These are phyloP conservation scores for Basidioascus undulatus DNA, from an alignment of 768 basidiomycete genomes.

Conservation along the genomic window DNA sequence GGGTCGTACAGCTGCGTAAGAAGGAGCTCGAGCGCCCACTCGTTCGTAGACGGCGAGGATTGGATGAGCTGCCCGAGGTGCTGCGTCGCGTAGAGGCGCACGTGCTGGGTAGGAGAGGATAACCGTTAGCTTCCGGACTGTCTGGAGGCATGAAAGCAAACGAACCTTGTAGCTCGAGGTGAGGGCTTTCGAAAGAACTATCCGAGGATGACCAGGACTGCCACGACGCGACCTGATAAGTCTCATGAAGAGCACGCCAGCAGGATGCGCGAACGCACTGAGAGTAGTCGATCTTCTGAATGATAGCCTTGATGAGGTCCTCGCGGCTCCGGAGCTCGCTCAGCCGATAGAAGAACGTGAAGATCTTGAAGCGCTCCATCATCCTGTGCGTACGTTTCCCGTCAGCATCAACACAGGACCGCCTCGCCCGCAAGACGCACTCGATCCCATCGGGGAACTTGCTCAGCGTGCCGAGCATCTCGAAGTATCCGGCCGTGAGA, in stretches of 20 bases:
- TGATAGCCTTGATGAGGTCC: slow-evolving; percentile 71
- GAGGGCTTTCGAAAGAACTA: slow-evolving; percentile 77
- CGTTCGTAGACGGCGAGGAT: slow-evolving; percentile 36
- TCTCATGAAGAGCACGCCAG: background rate
- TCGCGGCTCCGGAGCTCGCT: slow-evolving; percentile 76
- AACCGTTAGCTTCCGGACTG: background rate
- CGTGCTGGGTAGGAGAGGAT: slow-evolving; percentile 30
- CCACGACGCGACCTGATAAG: background rate
- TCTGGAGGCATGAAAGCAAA: background rate
- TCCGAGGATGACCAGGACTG: slow-evolving; percentile 83
- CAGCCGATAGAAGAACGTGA: slow-evolving; percentile 86
- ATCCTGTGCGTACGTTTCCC: slow-evolving; percentile 37
- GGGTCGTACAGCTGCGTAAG: slow-evolving; percentile 93
- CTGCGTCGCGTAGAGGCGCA: slow-evolving; percentile 66
- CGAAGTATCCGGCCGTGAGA: slow-evolving; percentile 74
- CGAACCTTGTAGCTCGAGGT: slow-evolving; percentile 73
- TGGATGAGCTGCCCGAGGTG: slow-evolving; percentile 65
- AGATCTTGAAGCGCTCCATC: slow-evolving; percentile 72
- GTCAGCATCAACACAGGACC: too few species aligned
- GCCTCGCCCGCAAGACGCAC: slow-evolving; percentile 24
- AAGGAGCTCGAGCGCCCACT: slow-evolving; percentile 75
- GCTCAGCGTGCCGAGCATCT: slow-evolving; percentile 81
- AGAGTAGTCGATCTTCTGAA: slow-evolving; percentile 75
- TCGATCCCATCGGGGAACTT: slow-evolving; percentile 70
- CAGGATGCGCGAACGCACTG: slow-evolving; percentile 30